Percentiles rank a stretch among this genome's conserved stretches.
Conservation (phyloP, 2,329 filamentous ascomycete genomes). For the Fusarium solani-melongenae region DNA sequence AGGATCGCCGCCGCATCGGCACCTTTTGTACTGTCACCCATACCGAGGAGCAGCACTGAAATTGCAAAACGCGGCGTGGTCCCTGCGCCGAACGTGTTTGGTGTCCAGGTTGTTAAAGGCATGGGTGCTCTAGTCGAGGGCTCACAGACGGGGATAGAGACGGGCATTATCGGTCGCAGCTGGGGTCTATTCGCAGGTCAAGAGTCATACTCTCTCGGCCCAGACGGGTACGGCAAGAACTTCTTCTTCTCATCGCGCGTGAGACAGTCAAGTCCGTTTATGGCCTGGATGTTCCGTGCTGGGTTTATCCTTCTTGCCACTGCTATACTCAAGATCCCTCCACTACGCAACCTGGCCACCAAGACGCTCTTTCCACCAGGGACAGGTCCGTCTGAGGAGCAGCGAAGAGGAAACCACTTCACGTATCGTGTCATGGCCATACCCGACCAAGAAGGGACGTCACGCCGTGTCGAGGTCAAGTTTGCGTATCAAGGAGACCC, state of each 20-base stretch:
- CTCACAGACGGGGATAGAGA: constrained; percentile 26
- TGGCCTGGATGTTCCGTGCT: background rate
- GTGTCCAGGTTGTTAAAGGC: background rate
- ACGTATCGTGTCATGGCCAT: constrained; percentile 26
- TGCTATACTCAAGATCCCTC: constrained; percentile 13
- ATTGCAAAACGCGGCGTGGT: background rate
- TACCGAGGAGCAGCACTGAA: background rate
- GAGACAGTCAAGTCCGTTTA: background rate
- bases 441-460: constrained; percentile 4
- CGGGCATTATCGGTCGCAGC: constrained; percentile 30
- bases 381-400: constrained; percentile 27
- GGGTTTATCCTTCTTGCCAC: constrained; percentile 11
- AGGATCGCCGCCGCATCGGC: background rate
- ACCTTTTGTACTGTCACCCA: background rate
- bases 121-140: constrained; percentile 16
- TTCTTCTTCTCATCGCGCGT: background rate
- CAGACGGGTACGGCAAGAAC: background rate
- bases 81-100: background rate
- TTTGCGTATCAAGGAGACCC: constrained; percentile 30
- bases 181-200: constrained; percentile 21
- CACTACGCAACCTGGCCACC: constrained; percentile 17
- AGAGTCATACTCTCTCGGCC: background rate
- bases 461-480: constrained; percentile 13
- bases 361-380: constrained; percentile 24
- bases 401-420: constrained; percentile 19